Evolutionary conservation across 2,329 filamentous ascomycete species (phyloP).

Genomic region (Colletotrichum karsti): DNA sequence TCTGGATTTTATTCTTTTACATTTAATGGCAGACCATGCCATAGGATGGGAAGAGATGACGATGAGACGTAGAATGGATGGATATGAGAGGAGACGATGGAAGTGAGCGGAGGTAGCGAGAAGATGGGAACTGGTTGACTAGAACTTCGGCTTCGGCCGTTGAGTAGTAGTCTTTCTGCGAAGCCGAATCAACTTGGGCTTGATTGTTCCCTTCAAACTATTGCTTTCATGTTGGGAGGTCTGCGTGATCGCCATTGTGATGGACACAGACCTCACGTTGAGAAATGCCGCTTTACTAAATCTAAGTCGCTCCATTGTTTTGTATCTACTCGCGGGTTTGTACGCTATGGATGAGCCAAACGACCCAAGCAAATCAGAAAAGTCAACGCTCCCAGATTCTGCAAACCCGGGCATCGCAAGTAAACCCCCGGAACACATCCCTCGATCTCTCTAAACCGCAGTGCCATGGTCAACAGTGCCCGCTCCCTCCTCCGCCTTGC

Average conservation of each 20-base stretch:
- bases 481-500: slow-evolving; percentile 43
- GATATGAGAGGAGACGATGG: not conserved
- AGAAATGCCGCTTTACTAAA: too few relatives aligned
- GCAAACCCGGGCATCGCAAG: not conserved
- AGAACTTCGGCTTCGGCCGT: not conserved
- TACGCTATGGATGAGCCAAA: too few relatives aligned
- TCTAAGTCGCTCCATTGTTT: too few relatives aligned
- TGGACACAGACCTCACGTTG: too few relatives aligned
- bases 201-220: slow-evolving; percentile 1
- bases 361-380: too few relatives aligned
- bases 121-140: not conserved
- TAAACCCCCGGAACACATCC: not conserved
- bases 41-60: slow-evolving; percentile 1
- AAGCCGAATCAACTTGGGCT: slow-evolving; percentile 22
- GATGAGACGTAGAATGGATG: not conserved
- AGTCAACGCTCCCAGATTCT: not conserved
- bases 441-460: not conserved
- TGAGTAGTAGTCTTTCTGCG: not conserved
- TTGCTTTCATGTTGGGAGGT: not conserved
- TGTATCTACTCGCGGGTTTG: too few relatives aligned
- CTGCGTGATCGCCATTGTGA: too few relatives aligned
- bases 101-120: not conserved
- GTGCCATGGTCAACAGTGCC: not conserved
- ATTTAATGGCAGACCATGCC: slow-evolving; percentile 6
- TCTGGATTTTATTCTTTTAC: not conserved